Evolutionary conservation across 306 rosid species (phyloP), one percentile per base, ranked within the genome.

Genomic region (Vachellia collinsii): DNA sequence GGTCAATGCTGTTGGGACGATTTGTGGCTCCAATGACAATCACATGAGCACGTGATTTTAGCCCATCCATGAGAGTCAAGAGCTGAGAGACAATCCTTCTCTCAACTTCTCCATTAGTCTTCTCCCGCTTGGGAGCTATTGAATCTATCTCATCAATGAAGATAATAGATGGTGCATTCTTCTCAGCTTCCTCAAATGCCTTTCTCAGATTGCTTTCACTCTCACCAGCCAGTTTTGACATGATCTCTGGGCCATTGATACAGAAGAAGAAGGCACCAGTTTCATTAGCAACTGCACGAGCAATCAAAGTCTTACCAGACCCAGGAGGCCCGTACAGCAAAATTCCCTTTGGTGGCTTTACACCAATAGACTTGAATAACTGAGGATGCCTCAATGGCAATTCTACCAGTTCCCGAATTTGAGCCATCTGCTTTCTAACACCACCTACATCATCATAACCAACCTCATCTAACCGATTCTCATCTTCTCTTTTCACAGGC

Each of bases 361-460:
- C 99, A 84, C 99, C 99, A 78, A 95, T 93, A 0, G 94, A 91
- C 64, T 95, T 95, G 72, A 95, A 95, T 14, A 95, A 87, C 79
- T 95, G 98, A 46, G 99, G 99, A 80, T 95, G 99, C 88, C 99
- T 95, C 79, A 95, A 82, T 1, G 98, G 99, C 53, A 95, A 85
- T 78, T 95, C 99, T 58, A 95, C 98, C 39, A 95, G 77, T 66
- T 95, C 97, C 78, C 97, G 87, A 84, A 95, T 93, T 88, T 95
- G 98, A 65, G 98, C 99, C 97, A 95, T 93, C 87, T 95, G 98
- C 84, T 93, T 95, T 76, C 99, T 88, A 11, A 95, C 97, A 37
- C 99, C 99, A 71, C 98, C 98, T 64, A 95, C 98, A 74, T 95
- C 99, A 79, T 95, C 99, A 86, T 93, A 95, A 79, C 99, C 99